Base-by-base conservation (phyloP, 2,329 filamentous ascomycete species). In the Penicillium janthinellum region DNA sequence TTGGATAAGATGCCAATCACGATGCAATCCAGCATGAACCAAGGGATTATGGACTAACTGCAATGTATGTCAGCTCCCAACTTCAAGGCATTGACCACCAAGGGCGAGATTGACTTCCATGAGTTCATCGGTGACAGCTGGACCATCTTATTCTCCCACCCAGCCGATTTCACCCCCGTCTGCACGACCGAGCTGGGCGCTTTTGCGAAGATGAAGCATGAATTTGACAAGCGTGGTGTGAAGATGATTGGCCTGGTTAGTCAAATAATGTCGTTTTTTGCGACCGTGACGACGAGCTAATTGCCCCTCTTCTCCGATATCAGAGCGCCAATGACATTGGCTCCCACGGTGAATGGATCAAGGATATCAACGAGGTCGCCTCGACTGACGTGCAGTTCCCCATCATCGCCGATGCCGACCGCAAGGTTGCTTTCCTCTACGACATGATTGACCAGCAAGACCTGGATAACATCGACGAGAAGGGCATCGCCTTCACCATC, bases 161-260 rank as follows among this genome's bases (percentile, higher is more conserved):
- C 86, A 15, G 87, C 79, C 56, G 93, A 96, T 79, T 96, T 91
- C 84, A 96, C 93, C 1, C 93, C 93, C 56, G 93, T 96, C 61
- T 97, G 93, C 85, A 97, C 93, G 65, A 97, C 92, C 56, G 93
- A 97, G 82, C 89, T 97, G 64, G 93, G 92, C 64, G 92, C 92
- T 61, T 96, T 97, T 72, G 90, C 92, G 69, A 95, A 93, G 81
- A 84, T 96, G 64, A 88, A 92, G 82, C 86, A 88, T 71, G 92
- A 96, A 79, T 96, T 97, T 79, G 85, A 87, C 72, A 91, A 90
- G 83, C 88, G 92, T 64, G 88, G 87, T 65, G 91, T 94, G 71
- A 96, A 96, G 86, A 88, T 96, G 80, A 94, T 96, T 71, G 93
- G 93, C 51, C 84, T 97, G 68, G 81, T 83, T 70, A 48, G 77